Base-by-base conservation (phyloP, 23 red algal genomes). In the Gracilaria vermiculophylla region DNA sequence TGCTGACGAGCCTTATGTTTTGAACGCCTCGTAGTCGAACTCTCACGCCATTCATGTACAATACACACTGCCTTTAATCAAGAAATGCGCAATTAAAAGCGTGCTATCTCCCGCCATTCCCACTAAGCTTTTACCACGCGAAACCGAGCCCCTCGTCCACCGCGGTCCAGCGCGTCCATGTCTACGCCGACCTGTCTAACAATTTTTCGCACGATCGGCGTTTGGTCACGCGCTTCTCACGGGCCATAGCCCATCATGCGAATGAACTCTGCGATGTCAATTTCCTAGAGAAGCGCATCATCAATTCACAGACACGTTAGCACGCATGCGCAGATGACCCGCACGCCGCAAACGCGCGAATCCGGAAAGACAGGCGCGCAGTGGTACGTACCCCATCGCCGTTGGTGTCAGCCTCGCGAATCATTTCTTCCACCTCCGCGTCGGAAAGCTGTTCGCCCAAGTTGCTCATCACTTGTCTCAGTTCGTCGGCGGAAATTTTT, bases 371-470 rank as follows among this genome's bases (percentile, higher is more conserved):
- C 13, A 73, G 17, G 9, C 1, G 29, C 19, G 27, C 19, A 42
- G 19, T 2, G 81, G 37, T 40, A 82, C 88, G 47, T 92, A 80
- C 81, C 2, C 94, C 94, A 57, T 97, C 94, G 42, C 94, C 94
- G 35, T 97, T 82, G 21, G 61, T 64, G 53, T 97, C 94, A 9
- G 88, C 80, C 71, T 92, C 89, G 12, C 82, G 80, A 81, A 97
- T 97, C 94, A 97, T 97, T 57, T 97, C 81, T 51, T 97, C 62
- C 32, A 95, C 85, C 84, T 97, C 94, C 23, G 91, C 89, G 62
- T 80, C 69, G 39, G 94, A 78, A 21, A 97, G 85, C 36, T 89
- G 85, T 57, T 97, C 94, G 0, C 94, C 94, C 25, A 97, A 73
- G 20, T 90, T 88, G 45, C 49, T 62, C 89, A 97, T 93, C n/a